Conservation (phyloP, 441 rosid species). For the Pelargonium citronellum region DNA sequence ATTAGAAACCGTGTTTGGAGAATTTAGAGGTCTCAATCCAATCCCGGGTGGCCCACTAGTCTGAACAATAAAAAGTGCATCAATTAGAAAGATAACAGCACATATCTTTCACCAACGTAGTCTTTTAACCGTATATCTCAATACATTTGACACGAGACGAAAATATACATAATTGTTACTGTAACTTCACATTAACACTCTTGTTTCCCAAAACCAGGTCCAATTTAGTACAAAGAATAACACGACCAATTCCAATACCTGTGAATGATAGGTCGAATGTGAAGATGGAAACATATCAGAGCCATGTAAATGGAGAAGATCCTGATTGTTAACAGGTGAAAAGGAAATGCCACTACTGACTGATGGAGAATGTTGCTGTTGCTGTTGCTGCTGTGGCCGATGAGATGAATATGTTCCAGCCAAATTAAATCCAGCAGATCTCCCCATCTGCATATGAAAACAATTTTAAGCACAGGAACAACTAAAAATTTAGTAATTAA, state of each 20-base stretch:
- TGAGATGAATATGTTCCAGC: constrained; percentile 71
- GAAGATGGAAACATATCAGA: constrained; percentile 81
- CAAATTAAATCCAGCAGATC: constrained; percentile 77
- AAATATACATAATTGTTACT: not conserved
- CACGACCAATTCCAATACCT: constrained; percentile 41
- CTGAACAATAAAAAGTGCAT: constrained; percentile 31
- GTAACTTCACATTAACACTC: not conserved
- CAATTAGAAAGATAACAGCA: not conserved
- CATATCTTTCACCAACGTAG: not conserved
- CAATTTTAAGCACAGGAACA: constrained; percentile 15
- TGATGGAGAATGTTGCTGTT: constrained; percentile 62
- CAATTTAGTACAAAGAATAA: not conserved
- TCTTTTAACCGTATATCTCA: not conserved
- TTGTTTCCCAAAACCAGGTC: not conserved
- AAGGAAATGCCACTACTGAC: constrained; percentile 60
- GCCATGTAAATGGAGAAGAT: constrained; percentile 63
- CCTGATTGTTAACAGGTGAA: constrained; percentile 62
- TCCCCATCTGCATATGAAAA: constrained; percentile 58
- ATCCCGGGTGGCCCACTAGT: constrained; percentile 75
- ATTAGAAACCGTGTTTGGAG: constrained; percentile 58
- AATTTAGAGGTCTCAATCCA: constrained; percentile 78
- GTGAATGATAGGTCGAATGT: constrained; percentile 72
- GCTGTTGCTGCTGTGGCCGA: constrained; percentile 66
- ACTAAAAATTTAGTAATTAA: constrained; percentile 1
- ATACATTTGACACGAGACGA: not conserved